Base-by-base conservation (phyloP, 768 basidiomycete genomes). In the Paxillus involutus region DNA sequence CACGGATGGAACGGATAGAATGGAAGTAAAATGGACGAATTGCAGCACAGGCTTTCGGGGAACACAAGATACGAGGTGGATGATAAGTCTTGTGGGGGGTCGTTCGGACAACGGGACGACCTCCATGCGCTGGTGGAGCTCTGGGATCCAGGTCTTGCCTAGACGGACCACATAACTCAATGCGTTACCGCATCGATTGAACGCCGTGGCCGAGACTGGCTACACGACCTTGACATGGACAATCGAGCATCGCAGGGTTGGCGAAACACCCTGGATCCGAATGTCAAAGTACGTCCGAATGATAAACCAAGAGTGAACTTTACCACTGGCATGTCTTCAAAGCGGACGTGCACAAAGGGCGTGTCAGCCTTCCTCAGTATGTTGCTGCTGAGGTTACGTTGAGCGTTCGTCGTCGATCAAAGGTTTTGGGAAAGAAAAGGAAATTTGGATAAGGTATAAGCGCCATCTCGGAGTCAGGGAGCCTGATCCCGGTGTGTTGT, bases 71-170 rank as follows among this genome's bases (percentile, higher is more conserved):
- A 49, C 52, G 29, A 7, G 24, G 51, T 52, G 47, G 33, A 26
- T 29, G 32, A 35, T 30, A 19, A 26, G 26, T 26, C 6, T 13
- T 29, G 13, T 37, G 14, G 16, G 26, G 24, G 17, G 12, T 30
- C 51, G 59, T 32, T 44, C 49, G 50, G 62, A 37, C 59, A 60
- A 60, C 51, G 53, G 46, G 30, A 57, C 67, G 66, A 52, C 44
- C 52, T 55, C 59, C 66, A 69, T 57, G 66, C 56, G 64, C 47
- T 17, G 13, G 67, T 66, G 65, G 63, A 63, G 66, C 32, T 26
- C 11, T 36, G 49, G 60, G 58, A 63, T 60, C 66, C 52, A 68
- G 66, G 63, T 68, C 66, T 54, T 65, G 7, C 58, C 53, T 30
- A 1, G 37, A 52, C 36, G 24, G 52, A 14, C 19, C 21, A 52